These are phyloP conservation scores for Debaryomyces maramus DNA, from an alignment of 805 yeast species.

Conservation along the genomic window DNA sequence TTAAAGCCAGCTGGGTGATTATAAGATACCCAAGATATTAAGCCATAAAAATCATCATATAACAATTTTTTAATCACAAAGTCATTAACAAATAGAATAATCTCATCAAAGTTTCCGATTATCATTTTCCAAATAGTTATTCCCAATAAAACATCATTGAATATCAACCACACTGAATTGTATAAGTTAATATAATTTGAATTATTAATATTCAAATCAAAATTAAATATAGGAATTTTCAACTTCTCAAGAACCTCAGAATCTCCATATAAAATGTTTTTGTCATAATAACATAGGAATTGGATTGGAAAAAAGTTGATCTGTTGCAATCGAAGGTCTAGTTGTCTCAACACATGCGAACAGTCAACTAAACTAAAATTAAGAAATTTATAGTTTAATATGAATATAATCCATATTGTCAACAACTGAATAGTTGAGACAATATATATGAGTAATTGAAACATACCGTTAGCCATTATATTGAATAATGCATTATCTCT, in stretches of 20 bases:
- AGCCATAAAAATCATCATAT: constrained; percentile 43
- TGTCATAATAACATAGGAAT: constrained; percentile 56
- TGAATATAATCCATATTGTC: constrained; percentile 17
- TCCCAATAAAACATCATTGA: constrained; percentile 82
- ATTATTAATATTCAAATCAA: constrained; percentile 39
- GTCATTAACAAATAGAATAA: constrained; percentile 23
- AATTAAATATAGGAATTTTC: constrained; percentile 35
- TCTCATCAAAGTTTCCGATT: constrained; percentile 30
- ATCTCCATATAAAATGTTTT: constrained; percentile 37
- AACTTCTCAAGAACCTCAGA: constrained; percentile 46
- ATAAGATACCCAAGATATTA: constrained; percentile 71
- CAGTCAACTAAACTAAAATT: constrained; percentile 33
- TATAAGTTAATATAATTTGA: constrained; percentile 72
- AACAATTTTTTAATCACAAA: constrained; percentile 37
- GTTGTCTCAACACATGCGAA: constrained; percentile 72
- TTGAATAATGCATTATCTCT: background rate
- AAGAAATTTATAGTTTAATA: constrained; percentile 27
- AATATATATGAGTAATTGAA: constrained; percentile 11
- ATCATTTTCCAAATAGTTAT: constrained; percentile 49
- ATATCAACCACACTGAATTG: constrained; percentile 84
- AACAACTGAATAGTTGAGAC: constrained; percentile 16
- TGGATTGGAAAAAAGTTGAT: constrained; percentile 78
- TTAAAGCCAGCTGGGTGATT: constrained; percentile 92
- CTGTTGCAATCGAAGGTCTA: constrained; percentile 76
- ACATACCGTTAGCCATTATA: background rate